Evolutionary conservation across 306 rosid genomes (phyloP), one percentile per base, ranked within the genome.

Genomic region (Leucaena leucocephala): DNA sequence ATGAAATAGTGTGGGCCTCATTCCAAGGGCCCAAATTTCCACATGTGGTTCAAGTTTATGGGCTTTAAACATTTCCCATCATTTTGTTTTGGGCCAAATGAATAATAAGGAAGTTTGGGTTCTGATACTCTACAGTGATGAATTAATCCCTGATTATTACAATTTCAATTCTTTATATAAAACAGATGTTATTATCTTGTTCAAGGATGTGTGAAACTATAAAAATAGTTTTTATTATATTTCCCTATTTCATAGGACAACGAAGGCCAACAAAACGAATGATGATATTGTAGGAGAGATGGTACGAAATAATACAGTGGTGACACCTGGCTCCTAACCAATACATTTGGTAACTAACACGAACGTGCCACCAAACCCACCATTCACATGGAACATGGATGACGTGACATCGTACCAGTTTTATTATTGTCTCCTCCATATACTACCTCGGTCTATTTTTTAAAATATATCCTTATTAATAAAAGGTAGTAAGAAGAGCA

Each of bases 391-490:
- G 73, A 42, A 67, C 50, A 8, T 39, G 36, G 36, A n/a, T 19
- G 76, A 78, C 39, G 42, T 44, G 71, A 58, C 76, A 70, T 44
- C 22, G n/a, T 52, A 68, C 81, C 63, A 35, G 59, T 13, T 39
- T 76, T 8, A 27, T 27, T 27, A 27, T 27, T 27, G 27, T 27
- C 27, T 27, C 27, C 27, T 27, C 27, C 27, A 27, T 27, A 27
- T 27, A 27, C 27, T 27, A 27, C 27, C 27, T 27, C 27, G 0
- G 1, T 27, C 27, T 1, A 27, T 0, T 1, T 27, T 27, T 27
- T 27, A 0, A 27, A 27, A 27, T 27, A 27, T 27, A 27, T 27
- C 27, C 27, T 27, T 27, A 27, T 27, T 27, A 27, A 27, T 27
- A 27, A 27, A 27, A 27, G 27, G 27, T 27, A 27, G 1, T 27